These are phyloP conservation scores for Polymyxa betae DNA, from an alignment of 208 protist genomes.

Conservation along the genomic window DNA sequence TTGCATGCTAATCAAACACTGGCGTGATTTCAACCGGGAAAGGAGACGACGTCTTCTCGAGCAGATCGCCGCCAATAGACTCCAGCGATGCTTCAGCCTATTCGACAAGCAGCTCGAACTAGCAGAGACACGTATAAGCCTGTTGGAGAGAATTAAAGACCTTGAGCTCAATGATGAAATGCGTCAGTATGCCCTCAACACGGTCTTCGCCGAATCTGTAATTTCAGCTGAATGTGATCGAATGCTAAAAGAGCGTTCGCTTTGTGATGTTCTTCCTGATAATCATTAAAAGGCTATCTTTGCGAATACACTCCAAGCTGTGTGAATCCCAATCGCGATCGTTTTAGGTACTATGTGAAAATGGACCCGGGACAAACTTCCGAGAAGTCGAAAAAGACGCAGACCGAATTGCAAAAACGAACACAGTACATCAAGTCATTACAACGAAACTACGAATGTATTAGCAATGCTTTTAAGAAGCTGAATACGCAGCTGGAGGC, in stretches of 20 bases:
- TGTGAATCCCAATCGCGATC: no score
- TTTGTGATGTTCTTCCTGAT: no score
- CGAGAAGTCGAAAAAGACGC: not conserved
- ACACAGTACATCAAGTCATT: not conserved
- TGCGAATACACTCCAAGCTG: no score
- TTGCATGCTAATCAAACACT: not conserved
- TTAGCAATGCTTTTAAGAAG: not conserved
- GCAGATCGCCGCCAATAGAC: not conserved
- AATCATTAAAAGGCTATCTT: no score
- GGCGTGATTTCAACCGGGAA: not conserved
- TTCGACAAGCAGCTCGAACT: not conserved
- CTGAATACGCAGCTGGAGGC: not conserved
- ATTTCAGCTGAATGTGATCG: not conserved
- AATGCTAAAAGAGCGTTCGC: not conserved
- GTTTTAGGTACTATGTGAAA: not conserved
- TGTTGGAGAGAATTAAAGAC: not conserved
- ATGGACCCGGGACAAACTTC: not conserved
- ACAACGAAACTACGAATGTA: constrained; percentile 49
- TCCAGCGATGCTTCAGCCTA: not conserved
- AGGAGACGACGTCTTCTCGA: not conserved
- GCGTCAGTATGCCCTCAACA: not conserved
- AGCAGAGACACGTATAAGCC: not conserved
- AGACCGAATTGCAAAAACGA: not conserved
- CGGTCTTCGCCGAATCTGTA: not conserved
- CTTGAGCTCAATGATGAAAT: not conserved